phyloP scores from a whole-genome alignment of 805 yeast species.

The Metschnikowia sp. region DNA sequence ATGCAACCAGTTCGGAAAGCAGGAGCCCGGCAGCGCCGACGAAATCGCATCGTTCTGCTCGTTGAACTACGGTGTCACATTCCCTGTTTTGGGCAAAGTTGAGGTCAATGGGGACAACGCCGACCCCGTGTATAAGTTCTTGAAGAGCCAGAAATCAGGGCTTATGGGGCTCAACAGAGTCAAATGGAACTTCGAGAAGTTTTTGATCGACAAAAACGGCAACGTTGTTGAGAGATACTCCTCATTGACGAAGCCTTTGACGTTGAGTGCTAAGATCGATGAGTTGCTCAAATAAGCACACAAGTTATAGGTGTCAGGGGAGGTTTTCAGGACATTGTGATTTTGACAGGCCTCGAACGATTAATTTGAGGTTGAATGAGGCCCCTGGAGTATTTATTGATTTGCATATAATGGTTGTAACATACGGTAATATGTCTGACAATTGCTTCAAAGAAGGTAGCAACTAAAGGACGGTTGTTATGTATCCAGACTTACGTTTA shows the following conservation, averaged over 20 bases:
- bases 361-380: no score
- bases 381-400: no score
- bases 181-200: conserved; percentile 47
- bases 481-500: no score
- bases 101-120: conserved; percentile 85
- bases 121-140: conserved; percentile 75
- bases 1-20: conserved; percentile 42
- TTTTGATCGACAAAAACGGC: conserved; percentile 39
- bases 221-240: conserved; percentile 50
- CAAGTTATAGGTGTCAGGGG: no score
- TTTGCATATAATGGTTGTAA: no score
- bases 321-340: no score
- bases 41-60: conserved; percentile 74
- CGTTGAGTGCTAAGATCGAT: conserved; percentile 21
- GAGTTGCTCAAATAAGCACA: conserved; percentile 16
- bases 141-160: conserved; percentile 61
- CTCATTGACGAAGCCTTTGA: conserved; percentile 54
- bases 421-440: no score
- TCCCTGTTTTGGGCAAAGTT: conserved; percentile 83
- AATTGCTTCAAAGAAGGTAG: no score
- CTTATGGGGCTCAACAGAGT: conserved; percentile 39
- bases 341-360: no score
- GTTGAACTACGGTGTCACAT: conserved; percentile 82
- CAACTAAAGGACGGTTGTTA: no score
- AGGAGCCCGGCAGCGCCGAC: conserved; percentile 43